These are phyloP conservation scores for Trichoderma asperellum DNA, from an alignment of 2,329 filamentous ascomycete genomes.

Conservation along the genomic window DNA sequence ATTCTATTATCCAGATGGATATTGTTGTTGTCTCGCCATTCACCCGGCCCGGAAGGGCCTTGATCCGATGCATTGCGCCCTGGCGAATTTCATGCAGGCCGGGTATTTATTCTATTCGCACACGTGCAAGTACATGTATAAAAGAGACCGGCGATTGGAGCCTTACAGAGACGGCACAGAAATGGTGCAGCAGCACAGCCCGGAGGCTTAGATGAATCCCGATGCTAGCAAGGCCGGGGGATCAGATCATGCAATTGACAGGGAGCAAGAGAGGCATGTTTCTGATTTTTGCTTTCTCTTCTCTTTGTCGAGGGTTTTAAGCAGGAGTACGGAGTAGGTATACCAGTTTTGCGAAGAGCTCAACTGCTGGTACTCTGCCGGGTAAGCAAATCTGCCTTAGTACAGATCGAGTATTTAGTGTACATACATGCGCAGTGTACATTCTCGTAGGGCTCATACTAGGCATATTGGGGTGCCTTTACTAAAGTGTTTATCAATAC, in stretches of 20 bases:
- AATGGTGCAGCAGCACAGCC: not conserved
- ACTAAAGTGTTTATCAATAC: no score
- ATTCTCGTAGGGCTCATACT: not conserved
- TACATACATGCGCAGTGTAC: no score
- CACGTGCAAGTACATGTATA: not conserved
- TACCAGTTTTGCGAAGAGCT: no score
- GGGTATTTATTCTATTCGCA: not conserved
- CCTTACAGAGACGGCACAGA: not conserved
- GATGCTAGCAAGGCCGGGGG: not conserved
- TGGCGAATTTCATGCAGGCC: not conserved
- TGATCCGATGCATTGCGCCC: slow-evolving; percentile 2
- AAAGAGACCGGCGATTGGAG: not conserved
- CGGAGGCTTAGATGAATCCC: not conserved
- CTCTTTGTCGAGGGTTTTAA: not conserved
- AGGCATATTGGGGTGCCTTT: not conserved
- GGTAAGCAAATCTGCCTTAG: not conserved
- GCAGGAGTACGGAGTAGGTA: no score
- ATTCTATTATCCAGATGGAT: not conserved
- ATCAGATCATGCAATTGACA: not conserved
- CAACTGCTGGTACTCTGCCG: not conserved
- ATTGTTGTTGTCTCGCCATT: not conserved
- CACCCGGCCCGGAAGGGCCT: not conserved
- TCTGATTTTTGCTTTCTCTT: not conserved
- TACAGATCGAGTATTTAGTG: no score
- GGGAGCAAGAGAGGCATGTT: not conserved